Conservation (phyloP, 305 asterid genomes). For the Plantago coronopus region DNA sequence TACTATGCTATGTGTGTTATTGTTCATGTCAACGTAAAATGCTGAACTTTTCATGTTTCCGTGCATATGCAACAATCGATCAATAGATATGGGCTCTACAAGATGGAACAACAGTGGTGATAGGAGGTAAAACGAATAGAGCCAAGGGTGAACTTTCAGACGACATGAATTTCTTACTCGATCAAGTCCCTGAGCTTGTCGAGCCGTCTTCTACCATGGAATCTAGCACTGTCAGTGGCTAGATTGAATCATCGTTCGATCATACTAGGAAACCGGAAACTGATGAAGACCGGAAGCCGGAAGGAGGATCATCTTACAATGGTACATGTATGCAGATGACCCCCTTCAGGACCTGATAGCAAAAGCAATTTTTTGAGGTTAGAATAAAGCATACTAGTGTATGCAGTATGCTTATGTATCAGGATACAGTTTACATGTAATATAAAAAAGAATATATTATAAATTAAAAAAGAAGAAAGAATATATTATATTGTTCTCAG, state of each 20-base stretch:
- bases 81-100: constrained; percentile 80
- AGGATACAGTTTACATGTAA: not conserved
- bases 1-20: not conserved
- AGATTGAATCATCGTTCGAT: not conserved
- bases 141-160: constrained; percentile 72
- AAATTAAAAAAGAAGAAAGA: too few relatives aligned
- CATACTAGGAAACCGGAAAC: not conserved
- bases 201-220: constrained; percentile 31
- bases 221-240: constrained; percentile 26
- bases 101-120: constrained; percentile 65
- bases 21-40: not conserved
- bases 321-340: not conserved
- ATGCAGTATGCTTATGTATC: not conserved
- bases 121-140: constrained; percentile 81
- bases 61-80: constrained; percentile 13
- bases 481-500: too few relatives aligned
- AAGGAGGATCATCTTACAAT: constrained; percentile 3
- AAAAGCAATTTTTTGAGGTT: not conserved
- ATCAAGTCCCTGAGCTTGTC: constrained; percentile 56
- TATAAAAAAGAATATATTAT: too few relatives aligned
- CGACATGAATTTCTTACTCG: constrained; percentile 55
- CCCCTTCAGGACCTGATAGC: not conserved
- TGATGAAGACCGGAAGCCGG: constrained; percentile 15
- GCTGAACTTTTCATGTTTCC: constrained; percentile 19
- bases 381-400: not conserved